These are phyloP conservation scores for Kalmanozyma brasiliensis DNA, from an alignment of 1,284 basidiomycete species.

Conservation along the genomic window DNA sequence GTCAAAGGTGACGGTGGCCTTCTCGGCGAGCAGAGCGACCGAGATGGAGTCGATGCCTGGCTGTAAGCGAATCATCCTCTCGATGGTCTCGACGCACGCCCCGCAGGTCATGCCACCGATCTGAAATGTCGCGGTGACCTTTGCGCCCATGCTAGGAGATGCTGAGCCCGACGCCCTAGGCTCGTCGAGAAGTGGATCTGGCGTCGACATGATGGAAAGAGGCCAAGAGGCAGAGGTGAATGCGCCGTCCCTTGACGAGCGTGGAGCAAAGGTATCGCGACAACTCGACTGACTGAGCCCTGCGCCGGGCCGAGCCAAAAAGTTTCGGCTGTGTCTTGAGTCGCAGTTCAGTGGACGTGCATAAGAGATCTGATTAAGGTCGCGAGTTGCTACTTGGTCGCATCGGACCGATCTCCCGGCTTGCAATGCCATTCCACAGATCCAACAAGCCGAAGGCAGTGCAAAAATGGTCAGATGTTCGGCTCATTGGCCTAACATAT, in stretches of 20 bases:
- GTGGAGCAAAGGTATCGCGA: too few relatives aligned
- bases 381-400: too few relatives aligned
- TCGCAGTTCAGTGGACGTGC: too few relatives aligned
- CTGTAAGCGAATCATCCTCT: constrained; percentile 84
- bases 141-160: constrained; percentile 11
- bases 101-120: constrained; percentile 94
- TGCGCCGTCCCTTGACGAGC: neutral
- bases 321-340: too few relatives aligned
- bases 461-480: too few relatives aligned
- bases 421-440: too few relatives aligned
- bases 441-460: too few relatives aligned
- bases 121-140: constrained; percentile 72
- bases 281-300: too few relatives aligned
- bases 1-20: constrained; percentile 90
- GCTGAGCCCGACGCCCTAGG: constrained; percentile 19
- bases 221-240: neutral
- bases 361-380: too few relatives aligned
- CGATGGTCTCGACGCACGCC: constrained; percentile 92
- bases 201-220: constrained; percentile 16
- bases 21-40: constrained; percentile 92
- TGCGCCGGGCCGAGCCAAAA: neutral
- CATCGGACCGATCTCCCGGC: too few relatives aligned
- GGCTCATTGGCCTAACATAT: too few relatives aligned
- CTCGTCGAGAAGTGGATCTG: constrained; percentile 22
- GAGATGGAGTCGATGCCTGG: constrained; percentile 86